phyloP scores from a whole-genome alignment of 345 rosid genomes.

The Citrus australasica region DNA sequence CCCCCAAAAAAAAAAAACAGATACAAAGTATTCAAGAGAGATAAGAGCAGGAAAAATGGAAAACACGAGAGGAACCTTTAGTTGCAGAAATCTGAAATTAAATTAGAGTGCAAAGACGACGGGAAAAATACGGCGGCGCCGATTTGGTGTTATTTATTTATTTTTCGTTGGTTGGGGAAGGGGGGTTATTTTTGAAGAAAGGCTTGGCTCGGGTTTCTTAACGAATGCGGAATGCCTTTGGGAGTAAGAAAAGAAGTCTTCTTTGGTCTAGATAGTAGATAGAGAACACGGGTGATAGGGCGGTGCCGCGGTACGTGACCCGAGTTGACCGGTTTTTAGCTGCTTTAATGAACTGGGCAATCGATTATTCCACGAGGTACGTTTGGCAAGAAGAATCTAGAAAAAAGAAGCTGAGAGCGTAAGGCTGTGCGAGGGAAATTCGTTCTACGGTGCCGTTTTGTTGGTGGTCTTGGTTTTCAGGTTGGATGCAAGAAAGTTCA shows the following conservation, averaged over 20 bases:
- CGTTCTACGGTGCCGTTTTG: conserved; percentile 4
- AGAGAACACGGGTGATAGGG: no score
- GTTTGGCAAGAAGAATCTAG: conserved; percentile 24
- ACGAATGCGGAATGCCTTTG: background rate
- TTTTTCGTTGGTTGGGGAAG: no score
- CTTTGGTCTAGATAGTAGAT: background rate
- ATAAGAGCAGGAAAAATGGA: background rate
- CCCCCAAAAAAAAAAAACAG: background rate
- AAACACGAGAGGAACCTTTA: background rate
- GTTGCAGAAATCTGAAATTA: background rate
- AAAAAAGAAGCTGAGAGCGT: background rate
- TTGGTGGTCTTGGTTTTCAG: background rate
- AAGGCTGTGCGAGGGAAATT: background rate
- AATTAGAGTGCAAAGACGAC: background rate
- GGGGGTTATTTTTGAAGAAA: no score
- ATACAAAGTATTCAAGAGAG: background rate
- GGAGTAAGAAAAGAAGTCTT: conserved; percentile 5
- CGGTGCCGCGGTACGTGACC: background rate
- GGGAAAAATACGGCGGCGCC: background rate
- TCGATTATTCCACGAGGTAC: background rate
- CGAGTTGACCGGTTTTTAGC: background rate
- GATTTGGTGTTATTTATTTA: background rate
- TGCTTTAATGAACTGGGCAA: background rate
- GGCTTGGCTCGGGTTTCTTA: background rate
- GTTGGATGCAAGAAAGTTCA: background rate